phyloP scores from a whole-genome alignment of 495 filamentous ascomycete genomes.

The Penicillium paradoxum region DNA sequence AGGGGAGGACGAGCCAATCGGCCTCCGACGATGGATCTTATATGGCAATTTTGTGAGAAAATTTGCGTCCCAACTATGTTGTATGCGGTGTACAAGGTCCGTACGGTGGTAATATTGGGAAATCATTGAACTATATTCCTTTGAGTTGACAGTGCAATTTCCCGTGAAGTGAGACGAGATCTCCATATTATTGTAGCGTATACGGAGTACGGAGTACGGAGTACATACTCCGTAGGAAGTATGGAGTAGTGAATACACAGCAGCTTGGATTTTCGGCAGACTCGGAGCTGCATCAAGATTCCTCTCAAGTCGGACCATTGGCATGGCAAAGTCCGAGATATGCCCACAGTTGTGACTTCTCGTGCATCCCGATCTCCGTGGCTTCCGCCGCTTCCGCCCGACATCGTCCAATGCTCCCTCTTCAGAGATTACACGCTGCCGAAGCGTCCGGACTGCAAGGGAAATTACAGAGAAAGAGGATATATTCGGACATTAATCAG shows the following conservation, averaged over 20 bases:
- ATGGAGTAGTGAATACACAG: too few species aligned
- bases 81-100: background rate
- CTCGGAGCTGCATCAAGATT: conserved; percentile 2
- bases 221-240: too few species aligned
- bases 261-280: background rate
- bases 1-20: conserved; percentile 13
- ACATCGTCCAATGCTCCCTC: conserved; percentile 5
- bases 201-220: too few species aligned
- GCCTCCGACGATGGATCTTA: conserved; percentile 13
- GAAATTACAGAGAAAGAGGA: background rate
- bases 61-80: background rate
- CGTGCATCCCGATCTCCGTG: conserved; percentile 26
- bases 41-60: conserved; percentile 11
- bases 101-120: background rate
- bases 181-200: too few species aligned
- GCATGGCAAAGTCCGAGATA: conserved; percentile 15
- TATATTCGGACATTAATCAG: too few species aligned
- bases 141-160: too few species aligned
- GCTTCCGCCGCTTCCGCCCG: conserved; percentile 34
- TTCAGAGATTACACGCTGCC: conserved; percentile 1
- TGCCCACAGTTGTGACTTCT: conserved; percentile 17
- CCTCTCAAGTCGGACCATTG: conserved; percentile 1
- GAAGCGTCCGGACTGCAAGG: background rate
- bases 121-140: too few species aligned
- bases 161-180: too few species aligned